Evolutionary conservation across 2,329 filamentous ascomycete genomes (phyloP).

Genomic region (Penicillium sp.): DNA sequence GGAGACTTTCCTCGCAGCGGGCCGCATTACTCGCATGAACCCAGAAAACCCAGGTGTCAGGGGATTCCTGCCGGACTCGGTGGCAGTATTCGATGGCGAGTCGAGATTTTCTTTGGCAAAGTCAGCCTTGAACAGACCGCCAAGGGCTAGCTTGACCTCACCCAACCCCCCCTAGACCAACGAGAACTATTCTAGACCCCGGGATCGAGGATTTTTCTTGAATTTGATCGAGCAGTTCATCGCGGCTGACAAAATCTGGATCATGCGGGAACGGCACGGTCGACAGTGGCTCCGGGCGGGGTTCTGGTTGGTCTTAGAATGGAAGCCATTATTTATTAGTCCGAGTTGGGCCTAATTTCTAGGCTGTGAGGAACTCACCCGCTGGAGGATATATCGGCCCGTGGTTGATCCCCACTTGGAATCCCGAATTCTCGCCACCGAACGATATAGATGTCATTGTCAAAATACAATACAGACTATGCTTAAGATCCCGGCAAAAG

Average conservation of each 20-base stretch:
- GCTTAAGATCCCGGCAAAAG: too few species aligned
- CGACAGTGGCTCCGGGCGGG: not conserved
- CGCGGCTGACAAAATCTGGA: conserved; percentile 20
- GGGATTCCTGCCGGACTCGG: not conserved
- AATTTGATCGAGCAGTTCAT: conserved; percentile 23
- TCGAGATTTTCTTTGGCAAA: not conserved
- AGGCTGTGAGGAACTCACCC: too few species aligned
- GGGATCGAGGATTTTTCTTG: conserved; percentile 20
- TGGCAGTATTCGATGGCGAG: conserved; percentile 2
- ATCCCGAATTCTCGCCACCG: too few species aligned
- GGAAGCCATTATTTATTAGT: too few species aligned
- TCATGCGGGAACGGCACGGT: conserved; percentile 11
- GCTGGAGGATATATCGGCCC: too few species aligned
- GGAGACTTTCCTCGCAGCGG: conserved; percentile 36
- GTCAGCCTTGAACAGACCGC: not conserved
- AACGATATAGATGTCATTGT: too few species aligned
- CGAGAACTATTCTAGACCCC: conserved; percentile 14
- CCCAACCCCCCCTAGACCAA: conserved; percentile 21
- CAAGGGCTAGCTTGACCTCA: not conserved
- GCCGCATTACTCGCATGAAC: conserved; percentile 33
- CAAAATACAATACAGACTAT: too few species aligned
- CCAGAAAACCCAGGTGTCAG: conserved; percentile 30
- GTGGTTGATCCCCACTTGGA: too few species aligned
- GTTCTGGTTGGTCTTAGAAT: not conserved
- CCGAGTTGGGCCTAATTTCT: too few species aligned